A percentile compares a stretch with the other conserved stretches of the same genome.
Evolutionary conservation across 179 eudicot species (phyloP).

Genomic region (Silene noctiflora): DNA sequence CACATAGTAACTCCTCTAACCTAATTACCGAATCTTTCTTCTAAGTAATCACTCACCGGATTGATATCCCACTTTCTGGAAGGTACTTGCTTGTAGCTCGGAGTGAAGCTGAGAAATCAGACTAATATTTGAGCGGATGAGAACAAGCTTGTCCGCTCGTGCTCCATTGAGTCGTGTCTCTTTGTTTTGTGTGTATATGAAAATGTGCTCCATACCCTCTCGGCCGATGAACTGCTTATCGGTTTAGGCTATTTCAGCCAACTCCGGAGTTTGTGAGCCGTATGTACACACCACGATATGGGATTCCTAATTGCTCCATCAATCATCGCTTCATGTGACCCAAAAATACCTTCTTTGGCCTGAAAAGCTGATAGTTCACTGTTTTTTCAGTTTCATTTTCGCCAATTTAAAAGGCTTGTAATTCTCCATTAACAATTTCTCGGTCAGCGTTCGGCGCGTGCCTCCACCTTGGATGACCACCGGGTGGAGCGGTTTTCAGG

Average conservation of each 20-base stretch:
- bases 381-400: conserved; percentile 3
- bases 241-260: conserved; percentile 25
- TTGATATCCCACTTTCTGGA: not conserved
- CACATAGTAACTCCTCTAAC: conserved; percentile 8
- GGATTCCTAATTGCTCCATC: conserved; percentile 20
- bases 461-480: conserved; percentile 1
- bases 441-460: conserved; percentile 25
- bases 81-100: not conserved
- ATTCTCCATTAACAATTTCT: conserved; percentile 6
- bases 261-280: conserved; percentile 25
- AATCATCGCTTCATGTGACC: not conserved
- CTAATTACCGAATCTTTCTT: not conserved
- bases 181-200: conserved; percentile 16
- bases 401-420: conserved; percentile 23
- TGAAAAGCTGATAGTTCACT: no score
- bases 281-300: conserved; percentile 27
- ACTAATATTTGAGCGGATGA: conserved; percentile 19
- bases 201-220: conserved; percentile 26
- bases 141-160: conserved; percentile 13
- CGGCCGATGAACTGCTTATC: conserved; percentile 18
- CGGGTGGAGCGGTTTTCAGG: conserved; percentile 6
- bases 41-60: not conserved
- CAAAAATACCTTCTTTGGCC: conserved; percentile 4
- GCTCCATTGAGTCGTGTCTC: conserved; percentile 20
- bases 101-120: not conserved